A percentile compares a stretch with the other conserved stretches of the same genome.
Evolutionary conservation across 2,329 filamentous ascomycete species (phyloP).

Genomic region (Chaetomium sp.): DNA sequence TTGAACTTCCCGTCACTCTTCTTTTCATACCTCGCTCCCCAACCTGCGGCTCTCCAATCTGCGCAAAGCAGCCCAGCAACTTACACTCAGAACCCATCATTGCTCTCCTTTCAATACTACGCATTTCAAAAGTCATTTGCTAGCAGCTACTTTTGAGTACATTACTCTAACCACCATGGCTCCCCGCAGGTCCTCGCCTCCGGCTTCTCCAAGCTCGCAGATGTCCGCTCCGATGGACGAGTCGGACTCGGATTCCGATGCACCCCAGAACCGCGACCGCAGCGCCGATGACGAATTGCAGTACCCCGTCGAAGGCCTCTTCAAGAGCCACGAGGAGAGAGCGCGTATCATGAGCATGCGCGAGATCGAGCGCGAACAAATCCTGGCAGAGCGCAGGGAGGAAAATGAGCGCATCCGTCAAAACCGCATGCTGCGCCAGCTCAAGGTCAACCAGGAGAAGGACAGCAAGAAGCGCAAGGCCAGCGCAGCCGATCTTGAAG

Average conservation of each 20-base stretch:
- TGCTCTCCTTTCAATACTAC: background rate
- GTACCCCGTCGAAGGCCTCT: slow-evolving; percentile 88
- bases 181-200: slow-evolving; percentile 64
- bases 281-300: slow-evolving; percentile 60
- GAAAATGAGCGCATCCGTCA: slow-evolving; percentile 81
- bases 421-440: slow-evolving; percentile 76
- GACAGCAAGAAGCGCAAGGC: slow-evolving; percentile 77
- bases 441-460: slow-evolving; percentile 68
- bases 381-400: slow-evolving; percentile 83
- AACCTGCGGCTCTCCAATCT: background rate
- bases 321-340: slow-evolving; percentile 72
- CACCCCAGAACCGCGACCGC: slow-evolving; percentile 48
- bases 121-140: background rate
- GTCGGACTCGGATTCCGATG: slow-evolving; percentile 76
- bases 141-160: background rate
- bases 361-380: slow-evolving; percentile 87
- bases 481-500: slow-evolving; percentile 75
- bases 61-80: background rate
- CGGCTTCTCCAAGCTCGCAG: slow-evolving; percentile 71
- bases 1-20: background rate
- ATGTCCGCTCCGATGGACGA: slow-evolving; percentile 89
- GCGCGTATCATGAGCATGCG: slow-evolving; percentile 80
- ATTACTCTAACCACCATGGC: slow-evolving; percentile 20
- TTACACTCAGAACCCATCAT: background rate
- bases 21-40: background rate